Base-by-base conservation (phyloP, 495 filamentous ascomycete species). In the Hypoxylon lienhwacheense region DNA sequence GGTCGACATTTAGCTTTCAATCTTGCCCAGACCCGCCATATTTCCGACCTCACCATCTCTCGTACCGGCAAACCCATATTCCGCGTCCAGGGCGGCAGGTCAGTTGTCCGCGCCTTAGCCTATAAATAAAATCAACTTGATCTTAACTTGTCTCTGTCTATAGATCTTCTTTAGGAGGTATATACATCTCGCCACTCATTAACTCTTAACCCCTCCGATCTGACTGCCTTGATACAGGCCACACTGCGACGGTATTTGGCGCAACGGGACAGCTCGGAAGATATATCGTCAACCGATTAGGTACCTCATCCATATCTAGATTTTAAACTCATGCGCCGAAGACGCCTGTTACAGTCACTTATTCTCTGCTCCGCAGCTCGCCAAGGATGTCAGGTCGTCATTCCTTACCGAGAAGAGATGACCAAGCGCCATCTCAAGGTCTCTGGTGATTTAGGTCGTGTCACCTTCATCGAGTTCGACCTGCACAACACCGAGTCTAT, bases 341-440 rank as follows among this genome's bases (percentile, higher is more conserved):
- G n/a, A n/a, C n/a, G n/a, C n/a, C n/a, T 5, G 15, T 8, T 19
- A 39, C 11, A 28, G 31, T 28, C 28, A 39, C 24, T 57, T 58
- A 55, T 52, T 40, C 70, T 40, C 70, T 81, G 80, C 66, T 28
- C 12, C 51, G 65, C 62, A 97, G 92, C 91, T 65, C 81, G 86
- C 53, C 81, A 87, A 73, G 92, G 92, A 85, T 93, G 89, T 72
- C 96, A 85, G 36, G 92, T 97, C 35, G 82, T 99, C 35, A 70
- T 97, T 49, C 93, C 93, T 35, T 99, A 83, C 80, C 85, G 93
- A 24, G 93, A 99, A 76, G 95, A 97, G 74, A 96, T 96, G 91
- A 76, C 85, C 47, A 97, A 96, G 82, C 86, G 93, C 60, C 91
- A 97, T 74, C 77, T 99, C 69, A 99, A 96, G 74, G 82, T 95